Conservation (phyloP, 495 filamentous ascomycete genomes). For the Lophiostoma macrostomum region DNA sequence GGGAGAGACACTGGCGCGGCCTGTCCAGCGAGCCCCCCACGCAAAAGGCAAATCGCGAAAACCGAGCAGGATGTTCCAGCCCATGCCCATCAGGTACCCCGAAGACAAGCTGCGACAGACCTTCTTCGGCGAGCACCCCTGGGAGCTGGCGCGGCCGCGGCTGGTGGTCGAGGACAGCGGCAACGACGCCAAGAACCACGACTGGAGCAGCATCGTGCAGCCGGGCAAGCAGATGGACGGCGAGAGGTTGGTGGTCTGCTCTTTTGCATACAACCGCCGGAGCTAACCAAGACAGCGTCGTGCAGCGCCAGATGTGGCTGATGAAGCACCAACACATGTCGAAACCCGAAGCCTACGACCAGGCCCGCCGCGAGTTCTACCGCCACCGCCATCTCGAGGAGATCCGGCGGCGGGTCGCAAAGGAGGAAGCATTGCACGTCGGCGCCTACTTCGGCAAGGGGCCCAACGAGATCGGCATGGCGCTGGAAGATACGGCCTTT, state of each 20-base stretch:
- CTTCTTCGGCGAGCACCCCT: conserved; percentile 93
- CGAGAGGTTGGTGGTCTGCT: conserved; percentile 60
- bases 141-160: conserved; percentile 89
- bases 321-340: conserved; percentile 63
- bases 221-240: conserved; percentile 77
- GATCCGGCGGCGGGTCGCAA: conserved; percentile 75
- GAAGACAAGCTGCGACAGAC: conserved; percentile 77
- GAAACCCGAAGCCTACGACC: conserved; percentile 74
- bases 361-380: conserved; percentile 88
- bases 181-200: conserved; percentile 65
- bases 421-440: conserved; percentile 79
- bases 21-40: conserved; percentile 37
- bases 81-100: conserved; percentile 72
- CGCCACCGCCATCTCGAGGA: conserved; percentile 74
- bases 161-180: conserved; percentile 83
- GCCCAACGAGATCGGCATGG: conserved; percentile 70
- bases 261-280: neutral
- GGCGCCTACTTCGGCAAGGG: conserved; percentile 84
- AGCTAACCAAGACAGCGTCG: conserved; percentile 60
- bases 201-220: conserved; percentile 81
- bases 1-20: conserved; percentile 68
- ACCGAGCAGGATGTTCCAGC: conserved; percentile 73
- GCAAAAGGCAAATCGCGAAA: conserved; percentile 39
- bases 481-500: conserved; percentile 72
- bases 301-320: conserved; percentile 87